Base-by-base conservation (phyloP, 2,329 filamentous ascomycete species). In the Pseudogymnoascus sp. region DNA sequence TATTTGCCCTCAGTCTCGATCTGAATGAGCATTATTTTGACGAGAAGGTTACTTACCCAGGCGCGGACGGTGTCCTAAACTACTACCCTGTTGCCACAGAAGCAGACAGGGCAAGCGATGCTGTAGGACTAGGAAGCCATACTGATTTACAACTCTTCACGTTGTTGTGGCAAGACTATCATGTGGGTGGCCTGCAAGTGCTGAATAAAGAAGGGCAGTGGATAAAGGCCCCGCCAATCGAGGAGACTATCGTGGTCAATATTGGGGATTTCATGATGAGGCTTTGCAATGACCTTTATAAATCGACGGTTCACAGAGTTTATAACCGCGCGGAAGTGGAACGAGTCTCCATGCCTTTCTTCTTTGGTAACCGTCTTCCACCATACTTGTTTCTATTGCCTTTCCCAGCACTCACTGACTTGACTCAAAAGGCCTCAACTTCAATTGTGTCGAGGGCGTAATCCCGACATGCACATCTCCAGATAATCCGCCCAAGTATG, bases 11-110 rank as follows among this genome's bases (percentile, higher is more conserved):
- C 2, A 78, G 78, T 4, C 74, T 86, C 2, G 76, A 77, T 9
- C 72, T 86, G 3, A 74, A 77, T 0, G 83, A 86, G 66, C 67
- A 76, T 35, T 79, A 80, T 60, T 85, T 86, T 67, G 82, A 85
- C 63, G 71, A 72, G 2, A 78, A 82, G 60, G 78, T 79, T 16
- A 78, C 75, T 0, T 77, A 81, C 64, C 83, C 83, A 0, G 82
- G 73, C 0, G 71, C 74, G 1, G 74, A 77, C 60, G 74, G 71
- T 1, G 74, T 77, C 0, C 77, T 76, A 65, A 74, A 78, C 57
- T 79, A 75, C 64, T 80, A 80, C 60, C 77, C 78, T 0, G 69
- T 70, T 4, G 74, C 73, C 18, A 73, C 74, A 0, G 69, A 67
- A 3, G 65, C 69, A 4, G 65, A 73, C 16, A 69, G 65, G 12